These are phyloP conservation scores for Boletus semigastroideus DNA, from an alignment of 1,284 basidiomycete species.

Conservation along the genomic window DNA sequence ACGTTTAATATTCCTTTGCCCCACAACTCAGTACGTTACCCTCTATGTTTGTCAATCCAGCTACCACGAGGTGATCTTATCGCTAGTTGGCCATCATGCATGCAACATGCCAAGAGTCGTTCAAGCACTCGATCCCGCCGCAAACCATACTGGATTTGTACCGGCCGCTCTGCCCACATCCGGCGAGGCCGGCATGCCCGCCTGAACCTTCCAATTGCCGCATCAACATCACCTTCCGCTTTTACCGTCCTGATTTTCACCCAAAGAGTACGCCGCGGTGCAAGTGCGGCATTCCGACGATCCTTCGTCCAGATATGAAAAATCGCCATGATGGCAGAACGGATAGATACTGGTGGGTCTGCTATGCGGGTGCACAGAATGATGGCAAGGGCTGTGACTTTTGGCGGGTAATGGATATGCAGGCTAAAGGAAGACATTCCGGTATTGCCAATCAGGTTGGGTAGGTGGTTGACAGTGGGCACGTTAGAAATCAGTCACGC, in stretches of 20 bases:
- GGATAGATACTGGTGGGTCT: conserved; percentile 84
- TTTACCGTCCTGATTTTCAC: conserved; percentile 83
- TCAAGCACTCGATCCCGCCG: conserved; percentile 81
- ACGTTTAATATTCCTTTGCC: conserved; percentile 83
- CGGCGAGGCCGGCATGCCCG: conserved; percentile 22
- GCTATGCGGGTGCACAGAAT: conserved; percentile 79
- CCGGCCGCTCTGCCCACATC: conserved; percentile 58
- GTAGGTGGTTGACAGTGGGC: neutral
- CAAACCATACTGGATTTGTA: conserved; percentile 77
- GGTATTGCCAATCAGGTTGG: conserved; percentile 30
- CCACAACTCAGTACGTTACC: conserved; percentile 74
- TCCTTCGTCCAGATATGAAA: conserved; percentile 81
- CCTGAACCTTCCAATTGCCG: conserved; percentile 63
- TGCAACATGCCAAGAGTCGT: conserved; percentile 85
- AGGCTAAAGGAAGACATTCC: conserved; percentile 68
- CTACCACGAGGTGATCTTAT: neutral
- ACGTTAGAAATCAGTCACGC: conserved; percentile 30
- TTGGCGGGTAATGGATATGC: conserved; percentile 80
- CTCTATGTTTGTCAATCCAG: conserved; percentile 1
- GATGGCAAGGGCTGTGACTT: conserved; percentile 82
- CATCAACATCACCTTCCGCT: conserved; percentile 89
- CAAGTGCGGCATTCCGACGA: conserved; percentile 76
- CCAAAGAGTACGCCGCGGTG: conserved; percentile 71
- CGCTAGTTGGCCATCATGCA: conserved; percentile 86
- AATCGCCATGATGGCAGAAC: conserved; percentile 48